Conservation (phyloP, 83 land plant species). For the Larix sibirica region DNA sequence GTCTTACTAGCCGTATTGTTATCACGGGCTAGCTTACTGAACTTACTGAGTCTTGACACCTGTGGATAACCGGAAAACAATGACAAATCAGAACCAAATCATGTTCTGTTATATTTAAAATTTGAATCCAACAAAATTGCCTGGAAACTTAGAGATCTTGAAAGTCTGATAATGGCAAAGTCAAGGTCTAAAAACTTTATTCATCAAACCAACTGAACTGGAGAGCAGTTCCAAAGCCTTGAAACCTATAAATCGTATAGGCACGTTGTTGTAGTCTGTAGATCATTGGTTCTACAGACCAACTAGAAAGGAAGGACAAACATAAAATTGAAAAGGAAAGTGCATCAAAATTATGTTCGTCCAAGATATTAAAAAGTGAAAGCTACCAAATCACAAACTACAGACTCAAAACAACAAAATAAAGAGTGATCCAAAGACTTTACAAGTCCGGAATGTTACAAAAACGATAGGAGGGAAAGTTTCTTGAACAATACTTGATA, state of each 20-base stretch:
- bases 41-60: constrained; percentile 91
- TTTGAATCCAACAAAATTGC: background rate
- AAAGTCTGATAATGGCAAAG: background rate
- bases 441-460: background rate
- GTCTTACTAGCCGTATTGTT: constrained; percentile 76
- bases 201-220: background rate
- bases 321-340: background rate
- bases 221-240: background rate
- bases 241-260: no score
- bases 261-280: no score
- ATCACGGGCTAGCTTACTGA: constrained; percentile 97
- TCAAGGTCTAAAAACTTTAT: background rate
- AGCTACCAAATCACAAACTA: background rate
- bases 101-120: background rate
- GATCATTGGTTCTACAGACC: no score
- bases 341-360: background rate
- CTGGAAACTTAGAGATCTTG: background rate
- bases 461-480: no score
- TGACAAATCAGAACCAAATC: background rate
- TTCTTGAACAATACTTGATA: no score
- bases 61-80: constrained; percentile 20
- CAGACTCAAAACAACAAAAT: background rate
- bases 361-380: background rate
- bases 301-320: background rate
- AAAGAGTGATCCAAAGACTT: background rate